Base-by-base conservation (phyloP, 768 basidiomycete species). In the Hirschioporus abietinus region DNA sequence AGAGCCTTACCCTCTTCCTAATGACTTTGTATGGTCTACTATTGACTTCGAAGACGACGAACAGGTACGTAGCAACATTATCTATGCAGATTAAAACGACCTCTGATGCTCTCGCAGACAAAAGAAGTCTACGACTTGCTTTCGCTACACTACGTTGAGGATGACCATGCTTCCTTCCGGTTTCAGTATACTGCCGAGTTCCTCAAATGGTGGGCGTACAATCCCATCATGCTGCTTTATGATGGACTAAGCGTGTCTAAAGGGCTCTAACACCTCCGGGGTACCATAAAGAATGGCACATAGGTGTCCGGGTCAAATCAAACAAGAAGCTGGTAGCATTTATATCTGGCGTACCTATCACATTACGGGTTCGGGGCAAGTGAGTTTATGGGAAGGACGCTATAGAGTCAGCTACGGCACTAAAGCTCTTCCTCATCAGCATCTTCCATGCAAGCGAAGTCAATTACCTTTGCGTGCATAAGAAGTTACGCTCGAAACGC, bases 391-490 rank as follows among this genome's bases (percentile, higher is more conserved):
- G 35, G 58, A 30, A 58, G 20, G 64, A 58, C n/a, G 10, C 63
- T 65, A 59, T 35, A 26, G 66, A 57, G 23, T 35, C 63, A 17
- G 60, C 58, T 42, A 64, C 7, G 58, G 23, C 60, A 25, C 60
- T 70, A 62, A 70, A 30, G 30, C 30, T 30, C 57, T 23, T 60
- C n/a, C 17, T n/a, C 71, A 66, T 36, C 68, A 95, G 92, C 60
- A 77, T 81, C 6, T 83, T 99, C 73, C 79, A 77, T 30, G 86
- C 88, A 58, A 89, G 88, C 75, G 97, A 99, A 77, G 96, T 99
- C 80, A 99, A 99, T 77, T 99, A 93, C 78, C 89, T 99, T 63
- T 96, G 95, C 72, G 89, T 98, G 0, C 96, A 97, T 84, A 99
- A 99, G 81, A 98, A 97, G 77, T 80, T 99, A 36, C 90, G 97